Evolutionary conservation across 2,329 filamentous ascomycete species (phyloP).

Genomic region (Nemania abortiva): DNA sequence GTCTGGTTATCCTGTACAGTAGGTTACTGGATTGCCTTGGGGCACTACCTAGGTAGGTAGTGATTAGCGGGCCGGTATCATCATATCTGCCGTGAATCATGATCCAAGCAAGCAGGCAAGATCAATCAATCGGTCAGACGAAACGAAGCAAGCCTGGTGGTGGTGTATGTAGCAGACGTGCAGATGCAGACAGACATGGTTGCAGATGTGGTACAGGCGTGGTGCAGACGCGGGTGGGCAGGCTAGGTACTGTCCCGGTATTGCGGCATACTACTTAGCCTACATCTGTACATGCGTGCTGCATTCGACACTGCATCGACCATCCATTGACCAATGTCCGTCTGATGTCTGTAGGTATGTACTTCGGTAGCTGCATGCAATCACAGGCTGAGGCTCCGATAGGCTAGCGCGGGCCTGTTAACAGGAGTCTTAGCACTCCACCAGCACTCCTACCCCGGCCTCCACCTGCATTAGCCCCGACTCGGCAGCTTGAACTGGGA

Average conservation of each 20-base stretch:
- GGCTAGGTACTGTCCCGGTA: background rate
- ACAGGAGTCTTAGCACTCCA: no score
- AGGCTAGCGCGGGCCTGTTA: background rate
- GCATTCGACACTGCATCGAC: background rate
- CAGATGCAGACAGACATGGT: no score
- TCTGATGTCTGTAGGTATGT: no score
- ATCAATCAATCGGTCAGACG: background rate
- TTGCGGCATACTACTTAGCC: background rate
- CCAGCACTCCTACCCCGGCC: background rate
- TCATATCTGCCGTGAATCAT: background rate
- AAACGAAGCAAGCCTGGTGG: background rate
- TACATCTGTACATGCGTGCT: no score
- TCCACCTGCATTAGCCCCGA: slow-evolving; percentile 8
- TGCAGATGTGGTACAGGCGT: no score
- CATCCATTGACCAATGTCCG: background rate
- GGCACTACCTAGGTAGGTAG: background rate
- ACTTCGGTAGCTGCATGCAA: background rate
- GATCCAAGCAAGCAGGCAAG: no score
- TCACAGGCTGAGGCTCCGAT: background rate
- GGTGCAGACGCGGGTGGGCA: background rate
- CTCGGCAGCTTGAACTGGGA: background rate
- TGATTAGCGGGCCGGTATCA: background rate
- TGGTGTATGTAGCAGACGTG: background rate
- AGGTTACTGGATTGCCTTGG: no score
- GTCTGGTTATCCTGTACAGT: no score